These are phyloP conservation scores for Neoascochyta sp. DNA, from an alignment of 2,329 filamentous ascomycete genomes.

Conservation along the genomic window DNA sequence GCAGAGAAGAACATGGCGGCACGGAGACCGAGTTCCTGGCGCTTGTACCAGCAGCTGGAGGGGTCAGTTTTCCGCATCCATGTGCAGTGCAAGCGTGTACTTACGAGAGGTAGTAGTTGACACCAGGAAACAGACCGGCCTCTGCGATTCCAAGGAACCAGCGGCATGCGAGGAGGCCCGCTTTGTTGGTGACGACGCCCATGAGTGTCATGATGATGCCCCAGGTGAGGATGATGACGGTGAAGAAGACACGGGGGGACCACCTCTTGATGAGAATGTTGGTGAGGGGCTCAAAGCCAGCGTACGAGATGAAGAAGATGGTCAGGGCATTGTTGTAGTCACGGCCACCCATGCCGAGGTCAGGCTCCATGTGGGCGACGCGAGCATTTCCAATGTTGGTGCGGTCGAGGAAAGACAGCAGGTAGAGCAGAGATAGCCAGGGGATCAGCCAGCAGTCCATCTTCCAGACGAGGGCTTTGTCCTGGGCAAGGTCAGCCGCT, in stretches of 20 bases:
- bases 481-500: constrained; percentile 26
- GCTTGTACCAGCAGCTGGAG: constrained; percentile 51
- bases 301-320: constrained; percentile 59
- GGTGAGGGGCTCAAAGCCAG: constrained; percentile 52
- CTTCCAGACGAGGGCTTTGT: constrained; percentile 40
- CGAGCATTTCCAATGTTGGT: constrained; percentile 47
- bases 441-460: constrained; percentile 43
- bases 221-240: constrained; percentile 49
- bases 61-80: constrained; percentile 6
- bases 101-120: constrained; percentile 57
- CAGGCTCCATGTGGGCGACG: constrained; percentile 32
- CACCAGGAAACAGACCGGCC: constrained; percentile 38
- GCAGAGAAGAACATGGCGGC: constrained; percentile 60
- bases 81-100: constrained; percentile 1
- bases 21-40: constrained; percentile 50
- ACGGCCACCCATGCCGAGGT: constrained; percentile 47
- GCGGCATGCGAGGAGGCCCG: constrained; percentile 34
- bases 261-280: constrained; percentile 61
- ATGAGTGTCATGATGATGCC: constrained; percentile 50
- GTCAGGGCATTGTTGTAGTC: constrained; percentile 64
- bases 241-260: constrained; percentile 46
- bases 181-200: constrained; percentile 43
- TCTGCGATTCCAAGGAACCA: constrained; percentile 40
- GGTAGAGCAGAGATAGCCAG: constrained; percentile 42
- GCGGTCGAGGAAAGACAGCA: constrained; percentile 41